Conservation (phyloP, 2,329 filamentous ascomycete genomes). For the Epichloe sp. region DNA sequence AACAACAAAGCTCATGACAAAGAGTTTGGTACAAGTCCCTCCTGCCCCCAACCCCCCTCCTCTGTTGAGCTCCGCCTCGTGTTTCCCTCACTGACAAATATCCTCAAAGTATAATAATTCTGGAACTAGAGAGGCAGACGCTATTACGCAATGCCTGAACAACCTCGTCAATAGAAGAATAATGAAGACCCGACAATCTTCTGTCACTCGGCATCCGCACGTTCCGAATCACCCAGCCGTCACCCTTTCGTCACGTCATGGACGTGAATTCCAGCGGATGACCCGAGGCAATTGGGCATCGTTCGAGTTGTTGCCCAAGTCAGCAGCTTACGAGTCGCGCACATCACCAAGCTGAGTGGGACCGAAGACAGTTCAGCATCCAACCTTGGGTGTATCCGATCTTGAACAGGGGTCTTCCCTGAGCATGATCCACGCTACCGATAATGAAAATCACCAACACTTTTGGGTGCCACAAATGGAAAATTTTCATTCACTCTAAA, state of each 20-base stretch:
- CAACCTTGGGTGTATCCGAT: neutral
- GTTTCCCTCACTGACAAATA: neutral
- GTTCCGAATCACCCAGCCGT: neutral
- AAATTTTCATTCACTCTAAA: neutral
- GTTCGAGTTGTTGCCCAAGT: neutral
- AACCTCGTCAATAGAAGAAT: neutral
- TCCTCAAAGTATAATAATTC: neutral
- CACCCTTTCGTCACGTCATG: neutral
- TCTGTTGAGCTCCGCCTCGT: neutral
- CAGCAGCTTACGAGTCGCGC: slow-evolving; percentile 1
- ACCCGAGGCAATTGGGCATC: slow-evolving; percentile 1
- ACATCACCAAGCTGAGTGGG: neutral
- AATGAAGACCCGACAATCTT: neutral
- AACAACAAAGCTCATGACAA: neutral
- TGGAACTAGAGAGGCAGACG: neutral
- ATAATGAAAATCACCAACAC: neutral
- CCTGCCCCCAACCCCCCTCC: neutral
- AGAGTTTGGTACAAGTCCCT: neutral
- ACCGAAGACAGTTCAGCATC: neutral
- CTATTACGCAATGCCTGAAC: neutral
- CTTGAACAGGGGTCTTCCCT: neutral
- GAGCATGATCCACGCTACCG: neutral
- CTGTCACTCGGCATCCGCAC: neutral
- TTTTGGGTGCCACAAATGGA: neutral
- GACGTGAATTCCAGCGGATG: neutral